Conservation (phyloP, 495 filamentous ascomycete genomes). For the Hapsidospora chrysogenum region DNA sequence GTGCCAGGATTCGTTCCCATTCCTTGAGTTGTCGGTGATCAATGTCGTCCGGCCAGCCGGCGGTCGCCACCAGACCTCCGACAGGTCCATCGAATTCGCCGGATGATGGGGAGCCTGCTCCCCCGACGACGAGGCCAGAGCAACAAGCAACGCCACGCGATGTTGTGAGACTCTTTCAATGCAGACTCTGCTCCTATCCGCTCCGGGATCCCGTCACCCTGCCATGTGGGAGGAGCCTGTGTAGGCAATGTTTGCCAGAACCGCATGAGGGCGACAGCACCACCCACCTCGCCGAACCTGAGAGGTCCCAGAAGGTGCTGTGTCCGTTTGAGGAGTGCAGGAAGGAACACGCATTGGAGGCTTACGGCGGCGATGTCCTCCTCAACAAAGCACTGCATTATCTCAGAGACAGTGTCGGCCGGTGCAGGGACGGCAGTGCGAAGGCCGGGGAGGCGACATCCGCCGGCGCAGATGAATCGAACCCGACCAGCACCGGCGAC, state of each 20-base stretch:
- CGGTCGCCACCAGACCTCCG: background rate
- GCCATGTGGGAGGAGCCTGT: conserved; percentile 70
- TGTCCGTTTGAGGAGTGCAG: conserved; percentile 56
- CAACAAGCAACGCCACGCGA: conserved; percentile 13
- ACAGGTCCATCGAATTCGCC: background rate
- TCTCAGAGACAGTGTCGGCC: conserved; percentile 29
- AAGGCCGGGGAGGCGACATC: conserved; percentile 2
- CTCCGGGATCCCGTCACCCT: conserved; percentile 54
- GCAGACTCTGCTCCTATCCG: conserved; percentile 53
- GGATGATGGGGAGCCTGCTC: background rate
- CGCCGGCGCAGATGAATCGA: conserved; percentile 2
- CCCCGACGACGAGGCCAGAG: background rate
- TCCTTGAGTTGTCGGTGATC: too few relatives aligned
- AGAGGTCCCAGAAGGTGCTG: conserved; percentile 45
- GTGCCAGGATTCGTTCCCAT: too few relatives aligned
- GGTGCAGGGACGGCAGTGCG: conserved; percentile 13
- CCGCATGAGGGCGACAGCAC: conserved; percentile 45
- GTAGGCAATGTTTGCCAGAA: conserved; percentile 55
- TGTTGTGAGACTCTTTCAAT: conserved; percentile 59
- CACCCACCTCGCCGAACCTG: conserved; percentile 51
- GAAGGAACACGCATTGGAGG: conserved; percentile 55
- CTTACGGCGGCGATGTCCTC: conserved; percentile 63
- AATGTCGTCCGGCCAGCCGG: background rate
- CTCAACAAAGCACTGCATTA: conserved; percentile 45
- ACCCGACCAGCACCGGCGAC: background rate